Evolutionary conservation across 1,139 yeast genomes (phyloP), one percentile per base, ranked within the genome.

Genomic region (Geotrichum restrictum): DNA sequence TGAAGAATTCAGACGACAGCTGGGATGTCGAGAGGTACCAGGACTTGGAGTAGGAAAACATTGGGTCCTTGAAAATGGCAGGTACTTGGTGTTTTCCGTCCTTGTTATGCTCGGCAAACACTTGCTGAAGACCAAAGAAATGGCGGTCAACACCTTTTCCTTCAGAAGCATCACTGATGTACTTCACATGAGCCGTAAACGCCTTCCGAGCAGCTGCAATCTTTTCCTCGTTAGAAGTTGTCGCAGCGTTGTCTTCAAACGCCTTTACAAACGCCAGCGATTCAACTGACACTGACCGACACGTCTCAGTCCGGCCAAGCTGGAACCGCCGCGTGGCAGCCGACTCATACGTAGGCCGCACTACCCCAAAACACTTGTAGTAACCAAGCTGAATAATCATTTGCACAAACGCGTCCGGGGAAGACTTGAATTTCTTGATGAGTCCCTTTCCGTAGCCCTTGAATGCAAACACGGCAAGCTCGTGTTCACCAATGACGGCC

Each of bases 71-170:
- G 77, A 83, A 89, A 51, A 93, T 71, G 16, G 75, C 85, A 36
- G 95, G 96, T 21, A 82, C 74, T 33, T 69, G 69, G 67, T 84
- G 87, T 44, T 81, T 82, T 6, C 77, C 27, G 34, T 34, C 37
- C 42, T 10, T 13, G 14, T 18, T 21, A 31, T 11, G 71, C 56
- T 75, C n/a, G n/a, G n/a, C 68, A 49, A 87, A 64, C 78, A 85
- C 79, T 69, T 85, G 83, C 74, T 85, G 85, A 64, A 93, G 77
- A 22, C 98, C 98, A 61, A 89, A 83, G 64, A 91, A 78, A 70
- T 93, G 98, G 69, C 98, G 87, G 70, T 93, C 98, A 55, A 88
- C 88, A 61, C 97, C 98, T 62, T 75, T 76, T 51, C 97, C 98
- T 56, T 81, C 85, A 41, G 93, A 81, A 1, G 98, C 97, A 57